Base-by-base conservation (phyloP, 805 yeast species). In the Henningerozyma blattae region DNA sequence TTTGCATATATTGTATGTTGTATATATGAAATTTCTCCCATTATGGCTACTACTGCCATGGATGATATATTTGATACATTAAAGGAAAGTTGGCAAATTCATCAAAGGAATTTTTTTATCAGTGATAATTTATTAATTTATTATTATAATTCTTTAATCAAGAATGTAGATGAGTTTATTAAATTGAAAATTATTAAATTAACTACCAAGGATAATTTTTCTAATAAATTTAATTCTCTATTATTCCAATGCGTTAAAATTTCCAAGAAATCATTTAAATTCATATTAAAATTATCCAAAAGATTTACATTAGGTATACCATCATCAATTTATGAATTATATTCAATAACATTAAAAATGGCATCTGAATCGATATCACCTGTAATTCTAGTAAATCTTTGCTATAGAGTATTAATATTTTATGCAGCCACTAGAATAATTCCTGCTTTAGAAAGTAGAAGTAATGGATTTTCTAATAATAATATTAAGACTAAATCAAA, bases 1-100 rank as follows among this genome's bases (percentile, higher is more conserved):
- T 76, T 85, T 51, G 87, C 93, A 6, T 89, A 89, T 58, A 77
- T 89, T 41, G 95, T 89, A 20, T 80, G 93, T 52, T 84, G 95
- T 47, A 75, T 87, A 41, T 91, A 89, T 55, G 93, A 87, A 51
- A 75, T 94, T 3, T 85, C 87, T 48, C 95, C 97, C 1, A 85
- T 81, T 44, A 68, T 89, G 42, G 79, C 87, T 7, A 72, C 73
- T 35, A 62, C 61, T 22, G 67, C 69, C 0, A 62, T 64, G 26
- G 57, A 52, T 28, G 69, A 64, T 44, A 58, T 65, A 33, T 48
- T 59, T 17, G 50, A 54, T 13, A 34, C 62, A 22, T 54, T 64
- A 17, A 55, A 63, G 26, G 54, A 53, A 15, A 52, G 56, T 3
- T 54, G 59, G 59, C 56, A 56, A 31, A 46, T 39, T 17, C 49